Base-by-base conservation (phyloP, 1,284 basidiomycete genomes). In the Ceratobasidium papillatum region DNA sequence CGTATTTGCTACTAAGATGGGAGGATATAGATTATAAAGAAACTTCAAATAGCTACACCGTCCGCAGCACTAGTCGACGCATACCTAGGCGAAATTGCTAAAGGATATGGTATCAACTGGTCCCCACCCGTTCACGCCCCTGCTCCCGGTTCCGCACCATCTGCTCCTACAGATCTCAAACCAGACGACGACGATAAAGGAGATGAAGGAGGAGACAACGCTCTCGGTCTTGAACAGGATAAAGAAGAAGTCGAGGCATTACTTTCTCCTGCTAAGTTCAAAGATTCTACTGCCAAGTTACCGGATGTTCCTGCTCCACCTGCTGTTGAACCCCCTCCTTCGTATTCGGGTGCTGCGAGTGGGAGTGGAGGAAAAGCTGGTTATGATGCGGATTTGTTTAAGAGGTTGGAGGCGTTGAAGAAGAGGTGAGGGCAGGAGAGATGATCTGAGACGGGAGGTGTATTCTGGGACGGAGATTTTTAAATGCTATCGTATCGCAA, bases 21-120 rank as follows among this genome's bases (percentile, higher is more conserved):
- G 27, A 5, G 17, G 9, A 0, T 32, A 64, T 79, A 94, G 92
- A 86, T 95, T 69, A 85, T 88, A 64, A 87, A 86, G 78, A 97
- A 97, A 81, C 83, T 96, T 12, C 81, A 85, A 4, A 82, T 92
- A 43, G 86, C 86, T 72, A 92, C 92, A 2, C 95, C 96, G 0
- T 85, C 90, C 0, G 19, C 84, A 0, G 89, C 90, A 51, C 86
- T 97, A 7, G 94, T 98, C 11, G 92, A 97, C 79, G 90, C 89
- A n/a, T 96, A 96, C 81, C 85, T 96, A 14, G 82, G 84, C 52
- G 95, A 97, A 82, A 97, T 98, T 76, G 92, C 94, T 0, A 93
- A 90, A 80, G 94, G 91, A 1, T 98, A 97, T 79, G 87, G 89
- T 1, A 86, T 96, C n/a, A 82, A 86, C 59, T 96, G 93, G 91